Percentiles rank a stretch among this genome's conserved stretches.
These are phyloP conservation scores for Aquanectria penicillioides DNA, from an alignment of 2,329 filamentous ascomycete species.

Conservation along the genomic window DNA sequence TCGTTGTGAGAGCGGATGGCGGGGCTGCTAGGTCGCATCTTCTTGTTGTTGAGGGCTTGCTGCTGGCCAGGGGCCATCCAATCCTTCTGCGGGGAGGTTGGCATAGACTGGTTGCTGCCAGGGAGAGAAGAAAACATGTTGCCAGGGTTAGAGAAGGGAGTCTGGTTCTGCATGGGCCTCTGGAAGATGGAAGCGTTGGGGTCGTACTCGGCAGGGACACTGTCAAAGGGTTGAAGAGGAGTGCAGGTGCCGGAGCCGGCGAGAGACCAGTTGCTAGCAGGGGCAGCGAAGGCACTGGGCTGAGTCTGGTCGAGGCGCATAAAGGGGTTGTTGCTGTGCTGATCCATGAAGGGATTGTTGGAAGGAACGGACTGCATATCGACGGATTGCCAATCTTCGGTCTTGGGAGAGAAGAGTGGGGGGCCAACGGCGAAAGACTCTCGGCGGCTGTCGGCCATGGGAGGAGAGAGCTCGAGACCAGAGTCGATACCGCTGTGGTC, in stretches of 20 bases:
- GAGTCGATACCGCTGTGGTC: conserved; percentile 70
- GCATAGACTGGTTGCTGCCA: conserved; percentile 59
- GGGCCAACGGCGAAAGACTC: conserved; percentile 69
- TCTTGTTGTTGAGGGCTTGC: conserved; percentile 66
- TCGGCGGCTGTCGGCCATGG: conserved; percentile 69
- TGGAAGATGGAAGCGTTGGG: conserved; percentile 63
- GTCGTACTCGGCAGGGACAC: conserved; percentile 67
- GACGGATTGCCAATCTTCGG: conserved; percentile 70
- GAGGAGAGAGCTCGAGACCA: conserved; percentile 70
- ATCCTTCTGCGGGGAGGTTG: conserved; percentile 67
- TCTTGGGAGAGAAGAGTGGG: conserved; percentile 72
- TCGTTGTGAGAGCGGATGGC: conserved; percentile 80
- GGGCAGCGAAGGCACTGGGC: conserved; percentile 51
- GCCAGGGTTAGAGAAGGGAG: conserved; percentile 64
- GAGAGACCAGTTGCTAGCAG: conserved; percentile 68
- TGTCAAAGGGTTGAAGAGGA: conserved; percentile 73
- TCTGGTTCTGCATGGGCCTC: conserved; percentile 61
- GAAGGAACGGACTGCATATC: conserved; percentile 73
- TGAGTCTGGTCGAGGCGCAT: conserved; percentile 68
- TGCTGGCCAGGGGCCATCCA: conserved; percentile 58
- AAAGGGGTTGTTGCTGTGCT: conserved; percentile 72
- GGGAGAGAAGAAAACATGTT: conserved; percentile 65
- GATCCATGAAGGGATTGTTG: conserved; percentile 71
- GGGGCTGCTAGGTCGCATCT: conserved; percentile 74
- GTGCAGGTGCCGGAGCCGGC: conserved; percentile 77